These are phyloP conservation scores for Capsicum chinense DNA, from an alignment of 257 asterid genomes.

Conservation along the genomic window DNA sequence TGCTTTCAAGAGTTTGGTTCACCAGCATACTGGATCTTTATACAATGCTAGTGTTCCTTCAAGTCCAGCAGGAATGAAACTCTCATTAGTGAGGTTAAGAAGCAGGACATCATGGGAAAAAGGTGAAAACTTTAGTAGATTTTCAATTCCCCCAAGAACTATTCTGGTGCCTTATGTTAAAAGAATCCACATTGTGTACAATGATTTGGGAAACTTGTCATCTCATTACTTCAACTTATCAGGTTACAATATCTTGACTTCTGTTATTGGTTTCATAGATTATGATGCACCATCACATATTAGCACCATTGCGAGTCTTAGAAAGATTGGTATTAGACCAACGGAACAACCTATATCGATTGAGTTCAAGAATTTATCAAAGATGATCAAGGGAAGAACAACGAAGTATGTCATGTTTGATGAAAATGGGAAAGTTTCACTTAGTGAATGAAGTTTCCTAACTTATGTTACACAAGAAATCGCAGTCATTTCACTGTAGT, in stretches of 20 bases:
- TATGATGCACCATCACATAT: conserved; percentile 45
- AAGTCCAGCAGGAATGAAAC: conserved; percentile 66
- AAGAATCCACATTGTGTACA: conserved; percentile 70
- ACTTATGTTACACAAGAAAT: conserved; percentile 52
- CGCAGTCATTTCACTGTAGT: conserved; percentile 68
- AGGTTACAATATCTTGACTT: conserved; percentile 61
- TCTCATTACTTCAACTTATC: conserved; percentile 57
- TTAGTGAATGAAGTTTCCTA: conserved; percentile 45
- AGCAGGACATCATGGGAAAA: conserved; percentile 65
- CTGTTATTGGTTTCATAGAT: conserved; percentile 68
- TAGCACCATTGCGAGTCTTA: conserved; percentile 39
- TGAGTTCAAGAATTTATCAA: conserved; percentile 40
- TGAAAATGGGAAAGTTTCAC: conserved; percentile 44
- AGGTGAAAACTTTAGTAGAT: conserved; percentile 69
- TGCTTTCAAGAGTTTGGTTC: conserved; percentile 54
- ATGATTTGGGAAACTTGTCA: conserved; percentile 71
- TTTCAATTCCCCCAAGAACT: conserved; percentile 63
- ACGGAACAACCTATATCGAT: conserved; percentile 55
- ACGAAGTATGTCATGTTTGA: conserved; percentile 63
- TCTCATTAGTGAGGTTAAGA: conserved; percentile 60
- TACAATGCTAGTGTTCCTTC: conserved; percentile 38
- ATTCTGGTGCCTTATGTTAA: conserved; percentile 66
- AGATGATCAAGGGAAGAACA: background rate
- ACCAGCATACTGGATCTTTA: conserved; percentile 24
- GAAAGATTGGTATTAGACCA: conserved; percentile 59